These are phyloP conservation scores for Pythium aphanidermatum DNA, from an alignment of 352 stramenopile genomes.

Conservation along the genomic window DNA sequence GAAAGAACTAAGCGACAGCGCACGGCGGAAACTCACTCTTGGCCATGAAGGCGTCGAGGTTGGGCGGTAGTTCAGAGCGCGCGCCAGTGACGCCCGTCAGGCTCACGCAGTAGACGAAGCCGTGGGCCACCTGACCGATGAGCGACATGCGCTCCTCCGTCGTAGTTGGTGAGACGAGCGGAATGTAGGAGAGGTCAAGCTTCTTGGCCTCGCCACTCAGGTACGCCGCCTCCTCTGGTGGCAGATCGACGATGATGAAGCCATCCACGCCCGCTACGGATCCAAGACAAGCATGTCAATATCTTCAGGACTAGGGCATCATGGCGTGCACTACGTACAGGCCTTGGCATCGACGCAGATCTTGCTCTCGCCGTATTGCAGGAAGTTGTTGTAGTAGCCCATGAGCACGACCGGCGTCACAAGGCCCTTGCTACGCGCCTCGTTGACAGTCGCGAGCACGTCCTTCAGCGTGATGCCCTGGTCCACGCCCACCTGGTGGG, in stretches of 20 bases:
- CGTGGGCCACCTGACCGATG: slow-evolving; percentile 63
- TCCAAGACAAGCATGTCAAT: not conserved
- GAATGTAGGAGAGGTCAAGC: slow-evolving; percentile 93
- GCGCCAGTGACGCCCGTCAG: slow-evolving; percentile 93
- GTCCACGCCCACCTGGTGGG: slow-evolving; percentile 91
- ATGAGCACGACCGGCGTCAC: slow-evolving; percentile 97
- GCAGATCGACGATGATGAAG: slow-evolving; percentile 98
- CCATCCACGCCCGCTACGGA: slow-evolving; percentile 88
- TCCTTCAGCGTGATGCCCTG: slow-evolving; percentile 92
- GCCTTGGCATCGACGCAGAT: slow-evolving; percentile 70
- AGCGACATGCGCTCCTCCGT: slow-evolving; percentile 91
- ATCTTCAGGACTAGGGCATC: too few species aligned
- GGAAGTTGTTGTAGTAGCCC: slow-evolving; percentile 99
- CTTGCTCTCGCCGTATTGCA: slow-evolving; percentile 94
- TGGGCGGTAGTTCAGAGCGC: slow-evolving; percentile 82
- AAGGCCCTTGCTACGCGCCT: slow-evolving; percentile 88
- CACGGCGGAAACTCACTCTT: slow-evolving; percentile 45
- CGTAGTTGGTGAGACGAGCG: slow-evolving; percentile 96
- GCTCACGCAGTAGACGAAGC: slow-evolving; percentile 87
- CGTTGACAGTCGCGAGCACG: slow-evolving; percentile 91
- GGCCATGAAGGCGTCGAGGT: slow-evolving; percentile 93
- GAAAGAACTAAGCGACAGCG: not conserved
- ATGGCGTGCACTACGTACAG: slow-evolving; percentile 13
- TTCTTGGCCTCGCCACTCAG: slow-evolving; percentile 90
- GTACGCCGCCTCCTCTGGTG: slow-evolving; percentile 90